Evolutionary conservation across 192 early-diverging fungal species (phyloP), one percentile per base, ranked within the genome.

Genomic region (Phlyctochytrium planicorne): DNA sequence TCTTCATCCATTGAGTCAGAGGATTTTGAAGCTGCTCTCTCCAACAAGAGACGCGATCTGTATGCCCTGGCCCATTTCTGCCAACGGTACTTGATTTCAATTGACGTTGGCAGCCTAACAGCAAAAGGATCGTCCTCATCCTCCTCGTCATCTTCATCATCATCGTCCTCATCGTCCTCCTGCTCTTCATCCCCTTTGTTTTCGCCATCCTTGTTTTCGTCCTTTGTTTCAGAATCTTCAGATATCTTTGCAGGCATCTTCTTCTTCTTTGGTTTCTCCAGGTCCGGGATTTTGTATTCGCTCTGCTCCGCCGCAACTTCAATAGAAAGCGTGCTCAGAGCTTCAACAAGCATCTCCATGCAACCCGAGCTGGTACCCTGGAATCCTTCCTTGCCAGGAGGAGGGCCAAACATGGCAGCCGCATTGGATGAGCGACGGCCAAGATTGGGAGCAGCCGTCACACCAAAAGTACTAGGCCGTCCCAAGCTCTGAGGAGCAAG

Each of bases 1-100:
- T 68, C 70, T 16, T 17, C 16, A 0, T 37, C 67, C 2, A 65
- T 37, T 24, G 37, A 2, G 1, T 63, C 65, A 1, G 34, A 52
- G 36, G 67, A 57, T 59, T 71, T 17, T 14, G 59, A 30, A 32
- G 37, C 66, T n/a, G 59, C 23, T 1, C 63, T 59, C 4, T 86
- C 80, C 1, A 69, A 63, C 3, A 81, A 47, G 29, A 90, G 55
- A 3, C 91, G 82, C 3, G 76, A 69, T n/a, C 74, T 82, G 68
- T 93, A 94, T 16, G 77, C 67, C 2, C 53, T 59, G 57, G 85
- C 59, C 89, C 89, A 91, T 1, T 53, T 61, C 59, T 77, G 74
- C 40, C 72, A 60, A 30, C 75, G 70, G 34, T 79, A 72, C 65
- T 0, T 67, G 71, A 12, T 66, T 14, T 69, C 60, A 2, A 52